A percentile compares a stretch with the other conserved stretches of the same genome.
phyloP scores from a whole-genome alignment of 805 yeast species.

The Ogataea minuta region DNA sequence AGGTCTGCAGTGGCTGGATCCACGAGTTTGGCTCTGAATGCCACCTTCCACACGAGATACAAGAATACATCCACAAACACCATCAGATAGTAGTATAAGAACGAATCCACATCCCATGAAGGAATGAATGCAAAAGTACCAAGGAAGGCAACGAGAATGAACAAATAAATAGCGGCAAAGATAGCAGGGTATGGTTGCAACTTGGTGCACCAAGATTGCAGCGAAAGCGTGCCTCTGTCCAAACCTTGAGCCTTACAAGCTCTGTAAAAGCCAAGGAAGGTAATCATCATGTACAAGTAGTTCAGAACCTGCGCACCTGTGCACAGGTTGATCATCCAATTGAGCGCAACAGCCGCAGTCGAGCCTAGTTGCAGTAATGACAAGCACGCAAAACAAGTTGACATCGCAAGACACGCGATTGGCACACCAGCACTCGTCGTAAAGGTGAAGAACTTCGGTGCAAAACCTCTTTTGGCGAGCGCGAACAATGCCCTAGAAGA shows the following conservation, averaged over 20 bases:
- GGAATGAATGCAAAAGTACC: conserved; percentile 44
- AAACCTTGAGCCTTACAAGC: conserved; percentile 59
- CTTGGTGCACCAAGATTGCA: conserved; percentile 47
- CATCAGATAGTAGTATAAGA: conserved; percentile 45
- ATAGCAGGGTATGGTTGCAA: conserved; percentile 37
- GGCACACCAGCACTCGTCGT: conserved; percentile 62
- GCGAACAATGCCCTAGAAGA: conserved; percentile 69
- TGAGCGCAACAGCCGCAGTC: conserved; percentile 29
- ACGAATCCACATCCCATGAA: conserved; percentile 37
- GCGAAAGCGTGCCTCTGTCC: conserved; percentile 43
- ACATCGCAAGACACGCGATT: conserved; percentile 38
- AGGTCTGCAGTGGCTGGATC: conserved; percentile 48
- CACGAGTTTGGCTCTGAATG: conserved; percentile 38
- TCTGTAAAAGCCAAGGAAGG: conserved; percentile 61
- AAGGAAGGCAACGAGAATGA: conserved; percentile 36
- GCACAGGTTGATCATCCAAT: conserved; percentile 33
- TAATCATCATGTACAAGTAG: conserved; percentile 37
- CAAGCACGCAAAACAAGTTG: conserved; percentile 28
- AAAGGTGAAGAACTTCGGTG: conserved; percentile 62
- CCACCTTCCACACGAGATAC: conserved; percentile 37
- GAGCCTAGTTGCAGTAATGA: conserved; percentile 37
- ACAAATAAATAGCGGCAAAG: conserved; percentile 30
- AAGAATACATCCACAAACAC: conserved; percentile 40
- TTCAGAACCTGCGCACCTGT: conserved; percentile 32
- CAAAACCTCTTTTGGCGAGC: conserved; percentile 67